Evolutionary conservation across 2,329 filamentous ascomycete species (phyloP), one percentile per base, ranked within the genome.

Genomic region (Claviceps capensis): DNA sequence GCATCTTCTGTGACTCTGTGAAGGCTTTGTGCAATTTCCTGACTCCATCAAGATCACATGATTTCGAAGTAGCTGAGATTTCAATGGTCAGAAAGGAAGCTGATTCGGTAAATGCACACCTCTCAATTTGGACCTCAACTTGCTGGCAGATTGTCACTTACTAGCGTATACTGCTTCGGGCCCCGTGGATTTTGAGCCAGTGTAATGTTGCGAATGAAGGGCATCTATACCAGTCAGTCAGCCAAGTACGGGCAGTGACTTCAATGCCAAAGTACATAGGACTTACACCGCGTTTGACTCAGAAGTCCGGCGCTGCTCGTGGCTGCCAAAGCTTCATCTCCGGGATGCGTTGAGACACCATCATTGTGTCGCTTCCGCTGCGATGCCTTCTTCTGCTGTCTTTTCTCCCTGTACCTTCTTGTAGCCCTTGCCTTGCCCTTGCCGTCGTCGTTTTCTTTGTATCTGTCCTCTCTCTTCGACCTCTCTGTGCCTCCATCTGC

Each of bases 351-450:
- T n/a, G 26, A 34, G 16, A 30, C 9, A 9, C 23, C 47, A 41
- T 47, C 26, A 22, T 38, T 48, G 44, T 52, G 44, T 13, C 44
- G 11, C 17, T 52, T 52, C 23, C 45, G 51, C 30, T 49, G 51
- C 9, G 40, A 49, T 4, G 30, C 36, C 36, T 49, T 43, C 23
- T 49, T 38, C 16, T 43, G 11, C 11, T 53, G 51, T 19, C 44
- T 23, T 44, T 51, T 51, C 8, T 17, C 23, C 22, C 40, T 43
- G 30, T 37, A 34, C 30, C 9, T 34, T 34, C 30, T 34, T 11
- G 30, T 34, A 34, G 30, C 4, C 30, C 30, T 34, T 40, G 14
- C 43, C 9, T 44, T 50, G 7, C 34, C 22, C 19, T 49, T 48
- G 22, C 43, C 45, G n/a, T 41, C 45, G 45, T 8, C 37, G 19